Conservation (phyloP, 148 eudicot genomes). For the Nepenthes mirabilis region DNA sequence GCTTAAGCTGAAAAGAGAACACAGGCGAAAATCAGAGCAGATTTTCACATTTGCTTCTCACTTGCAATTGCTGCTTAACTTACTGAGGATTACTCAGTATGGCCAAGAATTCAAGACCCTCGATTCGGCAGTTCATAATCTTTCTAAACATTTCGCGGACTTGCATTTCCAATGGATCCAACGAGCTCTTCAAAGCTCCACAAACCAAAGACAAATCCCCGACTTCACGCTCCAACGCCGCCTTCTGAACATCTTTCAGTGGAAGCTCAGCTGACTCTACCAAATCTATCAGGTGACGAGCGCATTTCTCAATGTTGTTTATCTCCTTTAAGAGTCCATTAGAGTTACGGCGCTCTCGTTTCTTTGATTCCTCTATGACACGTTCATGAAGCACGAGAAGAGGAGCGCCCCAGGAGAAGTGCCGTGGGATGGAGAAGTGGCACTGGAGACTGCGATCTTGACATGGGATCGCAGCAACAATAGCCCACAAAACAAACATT, state of each 20-base stretch:
- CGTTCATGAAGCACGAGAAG: conserved; percentile 29
- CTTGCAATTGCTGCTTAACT: background rate
- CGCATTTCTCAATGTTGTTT: conserved; percentile 33
- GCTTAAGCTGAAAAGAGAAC: no score
- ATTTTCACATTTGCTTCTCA: background rate
- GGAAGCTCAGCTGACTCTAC: conserved; percentile 46
- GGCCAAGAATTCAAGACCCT: conserved; percentile 40
- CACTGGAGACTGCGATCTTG: conserved; percentile 50
- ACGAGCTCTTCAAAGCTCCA: conserved; percentile 28
- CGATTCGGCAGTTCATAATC: conserved; percentile 47
- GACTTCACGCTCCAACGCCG: conserved; percentile 28
- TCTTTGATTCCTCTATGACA: conserved; percentile 46
- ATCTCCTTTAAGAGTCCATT: conserved; percentile 54
- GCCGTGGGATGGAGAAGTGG: conserved; percentile 38
- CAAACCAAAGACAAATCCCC: conserved; percentile 23
- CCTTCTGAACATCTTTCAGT: conserved; percentile 32
- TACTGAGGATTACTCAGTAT: background rate
- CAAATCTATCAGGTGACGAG: conserved; percentile 36
- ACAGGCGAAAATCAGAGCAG: no score
- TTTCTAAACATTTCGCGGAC: conserved; percentile 44
- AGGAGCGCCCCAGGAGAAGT: conserved; percentile 44
- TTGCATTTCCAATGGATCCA: conserved; percentile 48
- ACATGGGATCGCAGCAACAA: conserved; percentile 70
- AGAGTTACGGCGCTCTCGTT: conserved; percentile 29
- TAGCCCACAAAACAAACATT: conserved; percentile 46